Evolutionary conservation across 352 stramenopile species (phyloP).

Genomic region (Phytophthora litchii): DNA sequence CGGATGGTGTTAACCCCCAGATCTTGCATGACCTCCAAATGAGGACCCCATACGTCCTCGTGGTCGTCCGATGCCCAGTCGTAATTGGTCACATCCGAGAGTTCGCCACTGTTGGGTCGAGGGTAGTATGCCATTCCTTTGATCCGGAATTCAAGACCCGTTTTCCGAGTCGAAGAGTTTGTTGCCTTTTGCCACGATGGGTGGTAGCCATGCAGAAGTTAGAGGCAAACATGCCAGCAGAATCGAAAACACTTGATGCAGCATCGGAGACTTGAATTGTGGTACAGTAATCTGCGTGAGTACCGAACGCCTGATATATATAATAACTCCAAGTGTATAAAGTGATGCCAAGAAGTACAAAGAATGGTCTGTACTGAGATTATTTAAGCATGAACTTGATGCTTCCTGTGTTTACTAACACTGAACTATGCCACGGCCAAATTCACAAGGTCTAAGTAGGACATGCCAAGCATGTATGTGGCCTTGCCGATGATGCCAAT

Average conservation of each 20-base stretch:
- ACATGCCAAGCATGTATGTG: too few relatives aligned
- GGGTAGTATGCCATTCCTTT: slow-evolving; percentile 80
- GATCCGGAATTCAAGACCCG: slow-evolving; percentile 67
- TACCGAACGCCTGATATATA: too few relatives aligned
- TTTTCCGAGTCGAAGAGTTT: slow-evolving; percentile 85
- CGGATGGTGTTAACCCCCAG: slow-evolving; percentile 71
- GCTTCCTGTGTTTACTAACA: too few relatives aligned
- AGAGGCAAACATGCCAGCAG: slow-evolving; percentile 10
- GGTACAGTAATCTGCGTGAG: too few relatives aligned
- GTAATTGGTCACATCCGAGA: slow-evolving; percentile 58
- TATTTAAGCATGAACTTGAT: too few relatives aligned
- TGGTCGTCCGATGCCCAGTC: slow-evolving; percentile 73
- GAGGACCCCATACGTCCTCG: slow-evolving; percentile 52
- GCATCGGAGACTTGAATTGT: slow-evolving; percentile 6
- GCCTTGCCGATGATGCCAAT: too few relatives aligned
- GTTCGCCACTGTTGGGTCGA: slow-evolving; percentile 60
- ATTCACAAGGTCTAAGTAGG: too few relatives aligned
- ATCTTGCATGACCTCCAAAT: slow-evolving; percentile 60
- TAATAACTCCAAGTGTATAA: too few relatives aligned
- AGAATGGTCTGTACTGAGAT: too few relatives aligned
- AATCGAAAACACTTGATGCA: neutral
- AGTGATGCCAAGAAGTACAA: too few relatives aligned
- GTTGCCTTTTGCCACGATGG: slow-evolving; percentile 70
- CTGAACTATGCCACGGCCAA: too few relatives aligned
- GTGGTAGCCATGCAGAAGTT: slow-evolving; percentile 45